Conservation (phyloP, 192 early-diverging fungal genomes). For the Coemansia sp. region DNA sequence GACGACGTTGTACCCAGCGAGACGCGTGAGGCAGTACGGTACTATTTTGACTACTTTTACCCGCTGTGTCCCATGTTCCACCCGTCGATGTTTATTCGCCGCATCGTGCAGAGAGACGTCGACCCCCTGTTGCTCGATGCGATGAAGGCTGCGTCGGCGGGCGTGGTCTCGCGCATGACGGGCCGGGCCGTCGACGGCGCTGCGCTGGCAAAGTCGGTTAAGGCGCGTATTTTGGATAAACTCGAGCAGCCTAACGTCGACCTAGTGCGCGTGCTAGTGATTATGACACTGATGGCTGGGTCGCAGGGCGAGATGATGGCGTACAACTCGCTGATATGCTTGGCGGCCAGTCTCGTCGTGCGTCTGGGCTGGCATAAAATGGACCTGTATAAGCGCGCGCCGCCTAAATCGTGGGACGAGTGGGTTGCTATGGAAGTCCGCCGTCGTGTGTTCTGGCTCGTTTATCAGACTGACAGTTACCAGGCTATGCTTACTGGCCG, state of each 20-base stretch:
- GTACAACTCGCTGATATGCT: constrained; percentile 56
- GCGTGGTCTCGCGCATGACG: constrained; percentile 34
- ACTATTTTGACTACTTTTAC: constrained; percentile 57
- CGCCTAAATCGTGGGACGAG: constrained; percentile 39
- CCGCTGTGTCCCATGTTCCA: constrained; percentile 55
- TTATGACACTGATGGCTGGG: constrained; percentile 50
- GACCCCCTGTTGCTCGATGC: constrained; percentile 52
- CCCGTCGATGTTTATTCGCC: constrained; percentile 54
- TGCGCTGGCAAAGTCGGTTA: constrained; percentile 45
- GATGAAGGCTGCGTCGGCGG: constrained; percentile 47
- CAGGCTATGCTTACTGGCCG: constrained; percentile 55
- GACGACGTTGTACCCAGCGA: constrained; percentile 31
- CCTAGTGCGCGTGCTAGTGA: constrained; percentile 35
- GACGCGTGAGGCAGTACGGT: constrained; percentile 49
- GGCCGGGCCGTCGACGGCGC: constrained; percentile 36
- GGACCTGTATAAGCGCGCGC: constrained; percentile 43
- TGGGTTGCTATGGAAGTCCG: constrained; percentile 44
- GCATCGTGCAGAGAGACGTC: constrained; percentile 45
- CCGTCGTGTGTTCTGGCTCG: constrained; percentile 53
- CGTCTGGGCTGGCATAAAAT: constrained; percentile 50
- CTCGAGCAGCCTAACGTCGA: constrained; percentile 42
- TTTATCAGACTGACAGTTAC: constrained; percentile 57
- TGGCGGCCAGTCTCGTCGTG: constrained; percentile 50
- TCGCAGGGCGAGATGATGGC: constrained; percentile 50
- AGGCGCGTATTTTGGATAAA: constrained; percentile 36